Conservation (phyloP, 176 grass and related monocot genomes). For the Miscanthus lutarioriparius region DNA sequence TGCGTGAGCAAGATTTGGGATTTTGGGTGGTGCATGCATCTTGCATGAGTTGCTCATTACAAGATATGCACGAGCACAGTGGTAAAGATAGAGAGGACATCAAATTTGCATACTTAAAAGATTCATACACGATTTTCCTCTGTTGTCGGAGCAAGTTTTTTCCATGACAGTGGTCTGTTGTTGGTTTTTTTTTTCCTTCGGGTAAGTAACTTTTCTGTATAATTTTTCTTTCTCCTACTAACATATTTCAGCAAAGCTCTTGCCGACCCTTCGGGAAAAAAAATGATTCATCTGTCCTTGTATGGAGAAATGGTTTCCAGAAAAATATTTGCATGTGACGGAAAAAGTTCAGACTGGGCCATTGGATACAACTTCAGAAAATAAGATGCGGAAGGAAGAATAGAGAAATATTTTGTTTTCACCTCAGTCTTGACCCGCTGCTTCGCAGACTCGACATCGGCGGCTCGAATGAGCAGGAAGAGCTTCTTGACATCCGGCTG, state of each 20-base stretch:
- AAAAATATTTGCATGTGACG: not conserved
- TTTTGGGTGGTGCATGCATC: not conserved
- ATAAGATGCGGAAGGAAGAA: not conserved
- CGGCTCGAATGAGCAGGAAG: slow-evolving; percentile 28
- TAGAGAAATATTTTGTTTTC: not conserved
- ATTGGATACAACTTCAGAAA: not conserved
- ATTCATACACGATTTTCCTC: not conserved
- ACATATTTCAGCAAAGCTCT: no score
- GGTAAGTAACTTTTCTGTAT: no score
- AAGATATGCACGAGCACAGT: not conserved
- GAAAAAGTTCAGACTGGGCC: not conserved
- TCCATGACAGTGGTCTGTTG: no score
- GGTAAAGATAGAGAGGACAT: not conserved
- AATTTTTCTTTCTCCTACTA: no score
- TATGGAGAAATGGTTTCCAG: not conserved
- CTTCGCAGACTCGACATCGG: not conserved
- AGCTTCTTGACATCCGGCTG: slow-evolving; percentile 37
- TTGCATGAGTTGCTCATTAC: not conserved
- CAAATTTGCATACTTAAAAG: not conserved
- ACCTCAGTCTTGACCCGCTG: slow-evolving; percentile 29
- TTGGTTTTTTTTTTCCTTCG: no score
- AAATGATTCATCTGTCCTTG: not conserved
- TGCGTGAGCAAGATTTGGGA: not conserved
- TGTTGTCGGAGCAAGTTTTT: not conserved
- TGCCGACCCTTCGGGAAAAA: no score